A percentile compares a stretch with the other conserved stretches of the same genome.
These are phyloP conservation scores for Chaetomium tenue DNA, from an alignment of 495 filamentous ascomycete species.

Conservation along the genomic window DNA sequence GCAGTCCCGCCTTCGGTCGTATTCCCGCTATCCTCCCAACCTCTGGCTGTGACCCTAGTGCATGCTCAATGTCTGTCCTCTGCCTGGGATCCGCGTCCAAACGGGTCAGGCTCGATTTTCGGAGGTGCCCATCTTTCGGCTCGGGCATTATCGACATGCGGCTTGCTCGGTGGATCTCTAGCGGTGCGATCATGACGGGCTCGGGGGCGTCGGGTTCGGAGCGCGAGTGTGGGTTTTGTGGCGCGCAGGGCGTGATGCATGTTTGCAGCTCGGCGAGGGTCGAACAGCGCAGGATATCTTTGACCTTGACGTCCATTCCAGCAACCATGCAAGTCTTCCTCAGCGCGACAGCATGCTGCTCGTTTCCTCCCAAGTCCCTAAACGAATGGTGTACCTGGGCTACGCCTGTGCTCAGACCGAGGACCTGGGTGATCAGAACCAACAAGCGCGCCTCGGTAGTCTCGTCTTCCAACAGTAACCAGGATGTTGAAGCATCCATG, in stretches of 20 bases:
- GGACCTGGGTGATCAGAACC: conserved; percentile 35
- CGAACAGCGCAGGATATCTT: conserved; percentile 44
- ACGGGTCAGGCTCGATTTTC: conserved; percentile 29
- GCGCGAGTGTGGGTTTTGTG: conserved; percentile 17
- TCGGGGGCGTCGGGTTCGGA: conserved; percentile 22
- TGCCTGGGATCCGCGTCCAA: conserved; percentile 16
- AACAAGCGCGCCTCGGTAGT: conserved; percentile 36
- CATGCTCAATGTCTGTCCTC: conserved; percentile 34
- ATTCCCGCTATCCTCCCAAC: conserved; percentile 42
- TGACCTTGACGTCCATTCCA: conserved; percentile 39
- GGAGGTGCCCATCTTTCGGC: conserved; percentile 20
- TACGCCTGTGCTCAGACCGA: conserved; percentile 30
- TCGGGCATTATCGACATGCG: conserved; percentile 22
- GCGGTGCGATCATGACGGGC: conserved; percentile 24
- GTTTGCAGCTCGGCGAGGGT: conserved; percentile 44
- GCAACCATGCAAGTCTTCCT: conserved; percentile 37
- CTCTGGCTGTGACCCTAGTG: conserved; percentile 28
- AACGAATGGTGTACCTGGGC: conserved; percentile 41
- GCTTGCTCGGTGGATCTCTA: conserved; percentile 26
- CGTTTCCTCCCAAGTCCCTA: conserved; percentile 42
- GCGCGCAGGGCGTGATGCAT: conserved; percentile 32
- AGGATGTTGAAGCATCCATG: conserved; percentile 33
- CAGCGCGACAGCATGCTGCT: conserved; percentile 37
- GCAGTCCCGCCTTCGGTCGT: conserved; percentile 47
- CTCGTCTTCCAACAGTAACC: conserved; percentile 33